Conservation (phyloP, 2,329 filamentous ascomycete genomes). For the Sporothrix inflata region DNA sequence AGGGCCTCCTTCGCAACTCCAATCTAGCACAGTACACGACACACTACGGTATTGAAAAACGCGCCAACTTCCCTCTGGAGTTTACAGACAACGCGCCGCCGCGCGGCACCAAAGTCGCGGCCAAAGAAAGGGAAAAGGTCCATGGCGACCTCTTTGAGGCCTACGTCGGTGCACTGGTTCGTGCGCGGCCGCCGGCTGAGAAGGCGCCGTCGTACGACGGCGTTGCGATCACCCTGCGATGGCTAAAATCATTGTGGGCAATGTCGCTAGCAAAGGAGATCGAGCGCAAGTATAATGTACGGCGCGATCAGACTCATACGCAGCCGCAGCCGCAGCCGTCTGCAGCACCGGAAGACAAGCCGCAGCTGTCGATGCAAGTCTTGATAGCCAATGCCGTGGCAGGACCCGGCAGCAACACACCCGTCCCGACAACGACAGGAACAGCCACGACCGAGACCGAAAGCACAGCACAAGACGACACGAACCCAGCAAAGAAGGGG, state of each 20-base stretch:
- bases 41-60: conserved; percentile 70
- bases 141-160: conserved; percentile 89
- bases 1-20: conserved; percentile 78
- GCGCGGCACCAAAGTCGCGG: conserved; percentile 46
- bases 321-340: neutral
- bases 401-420: neutral
- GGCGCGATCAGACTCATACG: conserved; percentile 31
- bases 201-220: conserved; percentile 51
- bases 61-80: conserved; percentile 59
- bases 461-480: neutral
- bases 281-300: conserved; percentile 44
- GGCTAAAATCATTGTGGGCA: conserved; percentile 77
- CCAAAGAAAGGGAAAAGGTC: conserved; percentile 68
- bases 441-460: neutral
- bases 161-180: conserved; percentile 78
- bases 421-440: neutral
- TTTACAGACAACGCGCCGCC: conserved; percentile 43
- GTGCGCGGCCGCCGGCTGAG: conserved; percentile 58
- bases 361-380: neutral
- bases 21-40: conserved; percentile 72
- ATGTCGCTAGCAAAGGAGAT: conserved; percentile 63
- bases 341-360: neutral
- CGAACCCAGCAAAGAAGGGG: neutral
- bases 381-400: neutral
- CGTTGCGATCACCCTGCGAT: conserved; percentile 62